Evolutionary conservation across 2,329 filamentous ascomycete genomes (phyloP).

Genomic region (Bipolaris bicolor): DNA sequence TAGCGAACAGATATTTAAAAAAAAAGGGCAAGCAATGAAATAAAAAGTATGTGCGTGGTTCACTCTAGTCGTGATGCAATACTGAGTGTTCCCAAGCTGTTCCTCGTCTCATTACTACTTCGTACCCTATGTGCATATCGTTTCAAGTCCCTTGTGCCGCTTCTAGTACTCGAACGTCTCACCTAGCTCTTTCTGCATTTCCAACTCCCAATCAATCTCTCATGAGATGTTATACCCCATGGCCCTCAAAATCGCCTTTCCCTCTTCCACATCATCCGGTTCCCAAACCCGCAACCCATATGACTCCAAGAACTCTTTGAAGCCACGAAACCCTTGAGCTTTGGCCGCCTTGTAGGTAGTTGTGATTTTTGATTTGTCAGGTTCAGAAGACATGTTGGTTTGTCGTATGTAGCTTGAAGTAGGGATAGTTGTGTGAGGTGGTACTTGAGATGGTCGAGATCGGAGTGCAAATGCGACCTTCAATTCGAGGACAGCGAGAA

Average conservation of each 20-base stretch:
- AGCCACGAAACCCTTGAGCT: conserved; percentile 21
- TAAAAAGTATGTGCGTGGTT: not conserved
- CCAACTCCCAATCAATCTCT: no score
- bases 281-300: conserved; percentile 21
- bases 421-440: not conserved
- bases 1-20: no score
- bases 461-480: not conserved
- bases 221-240: conserved; percentile 25
- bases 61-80: not conserved
- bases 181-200: not conserved
- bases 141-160: no score
- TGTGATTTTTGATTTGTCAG: conserved; percentile 11
- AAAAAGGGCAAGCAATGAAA: no score
- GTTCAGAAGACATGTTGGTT: conserved; percentile 11
- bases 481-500: no score
- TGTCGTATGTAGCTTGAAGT: not conserved
- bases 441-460: not conserved
- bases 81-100: not conserved
- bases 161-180: not conserved
- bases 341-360: conserved; percentile 18
- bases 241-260: conserved; percentile 25
- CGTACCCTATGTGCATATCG: not conserved
- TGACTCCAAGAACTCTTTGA: conserved; percentile 23
- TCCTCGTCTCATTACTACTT: not conserved
- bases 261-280: conserved; percentile 27